phyloP scores from a whole-genome alignment of 2,329 filamentous ascomycete species.

The Intubia oerlemansii region DNA sequence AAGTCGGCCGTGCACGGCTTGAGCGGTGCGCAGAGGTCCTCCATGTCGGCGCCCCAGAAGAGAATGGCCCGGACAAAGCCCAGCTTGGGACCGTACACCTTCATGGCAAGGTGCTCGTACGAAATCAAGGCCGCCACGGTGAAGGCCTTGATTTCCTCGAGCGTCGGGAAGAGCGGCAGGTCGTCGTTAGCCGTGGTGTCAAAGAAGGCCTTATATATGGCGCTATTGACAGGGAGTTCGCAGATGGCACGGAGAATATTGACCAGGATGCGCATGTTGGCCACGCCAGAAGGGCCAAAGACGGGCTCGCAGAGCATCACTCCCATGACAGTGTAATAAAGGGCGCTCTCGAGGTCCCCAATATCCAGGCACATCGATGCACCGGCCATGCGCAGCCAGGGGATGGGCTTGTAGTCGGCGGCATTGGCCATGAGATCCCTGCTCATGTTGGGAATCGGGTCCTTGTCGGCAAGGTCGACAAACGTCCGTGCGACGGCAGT shows the following conservation, averaged over 20 bases:
- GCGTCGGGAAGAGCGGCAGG: conserved; percentile 2
- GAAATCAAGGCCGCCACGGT: background rate
- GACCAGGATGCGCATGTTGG: conserved; percentile 2
- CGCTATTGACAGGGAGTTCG: conserved; percentile 1
- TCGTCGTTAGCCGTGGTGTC: background rate
- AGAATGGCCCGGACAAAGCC: conserved; percentile 3
- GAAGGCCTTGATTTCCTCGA: conserved; percentile 1
- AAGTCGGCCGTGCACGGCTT: background rate
- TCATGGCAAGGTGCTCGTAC: background rate
- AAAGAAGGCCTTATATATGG: conserved; percentile 1
- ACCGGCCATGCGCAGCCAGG: conserved; percentile 3
- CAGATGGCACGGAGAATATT: conserved; percentile 1
- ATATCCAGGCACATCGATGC: conserved; percentile 2
- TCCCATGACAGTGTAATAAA: conserved; percentile 1
- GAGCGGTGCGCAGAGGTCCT: background rate
- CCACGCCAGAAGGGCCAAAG: background rate
- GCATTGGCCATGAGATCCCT: background rate
- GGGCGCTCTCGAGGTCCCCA: conserved; percentile 1
- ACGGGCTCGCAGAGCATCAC: background rate
- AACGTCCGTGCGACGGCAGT: no score
- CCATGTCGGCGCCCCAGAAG: background rate
- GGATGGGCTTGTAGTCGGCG: conserved; percentile 1
- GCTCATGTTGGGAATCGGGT: background rate
- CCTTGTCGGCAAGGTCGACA: conserved; percentile 1
- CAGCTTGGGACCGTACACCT: conserved; percentile 4